phyloP scores from a whole-genome alignment of 2,329 filamentous ascomycete genomes.

The Colletotrichum musae region DNA sequence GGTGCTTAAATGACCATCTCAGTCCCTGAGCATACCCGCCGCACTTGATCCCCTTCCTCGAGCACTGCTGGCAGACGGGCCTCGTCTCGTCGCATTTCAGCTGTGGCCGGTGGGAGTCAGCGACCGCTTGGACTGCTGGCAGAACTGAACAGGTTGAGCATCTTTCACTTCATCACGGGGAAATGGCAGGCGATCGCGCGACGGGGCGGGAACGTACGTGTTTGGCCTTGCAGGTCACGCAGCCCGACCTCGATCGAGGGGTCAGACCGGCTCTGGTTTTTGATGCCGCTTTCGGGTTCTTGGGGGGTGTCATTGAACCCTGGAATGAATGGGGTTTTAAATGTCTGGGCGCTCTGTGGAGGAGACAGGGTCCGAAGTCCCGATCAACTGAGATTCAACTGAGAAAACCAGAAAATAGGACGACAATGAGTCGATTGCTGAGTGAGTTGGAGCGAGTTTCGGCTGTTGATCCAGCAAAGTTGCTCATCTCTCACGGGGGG shows the following conservation, averaged over 20 bases:
- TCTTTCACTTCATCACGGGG: background rate
- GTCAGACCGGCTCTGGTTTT: constrained; percentile 37
- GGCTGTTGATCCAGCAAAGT: background rate
- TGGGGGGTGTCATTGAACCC: constrained; percentile 33
- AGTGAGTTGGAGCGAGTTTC: background rate
- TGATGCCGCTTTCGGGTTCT: constrained; percentile 11
- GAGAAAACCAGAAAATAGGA: background rate
- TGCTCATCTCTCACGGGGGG: background rate
- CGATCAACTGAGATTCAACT: background rate
- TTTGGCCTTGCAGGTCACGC: constrained; percentile 50
- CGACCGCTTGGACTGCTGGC: background rate
- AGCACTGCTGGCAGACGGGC: constrained; percentile 49
- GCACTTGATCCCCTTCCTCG: constrained; percentile 48
- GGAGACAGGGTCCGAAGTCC: background rate
- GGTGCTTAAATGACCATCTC: constrained; percentile 60
- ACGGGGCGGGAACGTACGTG: constrained; percentile 38
- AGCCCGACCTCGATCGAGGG: constrained; percentile 49
- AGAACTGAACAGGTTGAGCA: background rate
- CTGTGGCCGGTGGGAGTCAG: constrained; percentile 38
- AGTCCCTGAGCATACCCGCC: constrained; percentile 51
- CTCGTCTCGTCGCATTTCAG: constrained; percentile 51
- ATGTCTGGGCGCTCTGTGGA: background rate
- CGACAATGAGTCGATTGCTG: constrained; percentile 1
- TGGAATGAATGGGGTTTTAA: background rate
- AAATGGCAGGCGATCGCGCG: background rate